These are phyloP conservation scores for Fraxinus floribunda DNA, from an alignment of 305 asterid species.

Conservation along the genomic window DNA sequence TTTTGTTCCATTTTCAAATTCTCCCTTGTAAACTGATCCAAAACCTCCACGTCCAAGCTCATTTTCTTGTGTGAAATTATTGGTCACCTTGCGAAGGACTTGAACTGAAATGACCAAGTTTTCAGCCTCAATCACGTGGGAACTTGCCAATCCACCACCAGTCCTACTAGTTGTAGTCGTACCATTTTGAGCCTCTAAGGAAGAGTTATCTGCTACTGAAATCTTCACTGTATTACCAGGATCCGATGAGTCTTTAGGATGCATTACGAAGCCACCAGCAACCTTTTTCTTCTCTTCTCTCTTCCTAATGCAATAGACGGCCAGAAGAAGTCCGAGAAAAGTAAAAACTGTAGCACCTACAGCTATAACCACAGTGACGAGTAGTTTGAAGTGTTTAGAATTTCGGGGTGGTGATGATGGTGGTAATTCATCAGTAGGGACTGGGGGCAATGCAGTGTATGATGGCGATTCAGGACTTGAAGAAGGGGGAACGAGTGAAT, in stretches of 20 bases:
- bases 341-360: conserved; percentile 27
- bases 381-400: background rate
- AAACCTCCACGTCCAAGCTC: conserved; percentile 90
- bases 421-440: conserved; percentile 1
- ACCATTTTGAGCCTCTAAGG: conserved; percentile 21
- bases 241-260: conserved; percentile 45
- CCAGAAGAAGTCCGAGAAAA: conserved; percentile 29
- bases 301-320: conserved; percentile 36
- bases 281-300: conserved; percentile 23
- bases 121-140: conserved; percentile 42
- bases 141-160: conserved; percentile 29
- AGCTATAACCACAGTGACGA: conserved; percentile 29
- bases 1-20: conserved; percentile 51
- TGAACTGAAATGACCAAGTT: conserved; percentile 48
- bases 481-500: background rate
- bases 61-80: conserved; percentile 55
- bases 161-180: conserved; percentile 25
- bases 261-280: conserved; percentile 29
- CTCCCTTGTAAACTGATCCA: conserved; percentile 78
- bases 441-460: conserved; percentile 16
- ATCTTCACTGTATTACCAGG: conserved; percentile 37
- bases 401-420: conserved; percentile 12
- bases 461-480: conserved; percentile 20
- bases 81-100: conserved; percentile 55
- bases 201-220: conserved; percentile 31